These are phyloP conservation scores for Penstemon davidsonii DNA, from an alignment of 257 asterid genomes.

Conservation along the genomic window DNA sequence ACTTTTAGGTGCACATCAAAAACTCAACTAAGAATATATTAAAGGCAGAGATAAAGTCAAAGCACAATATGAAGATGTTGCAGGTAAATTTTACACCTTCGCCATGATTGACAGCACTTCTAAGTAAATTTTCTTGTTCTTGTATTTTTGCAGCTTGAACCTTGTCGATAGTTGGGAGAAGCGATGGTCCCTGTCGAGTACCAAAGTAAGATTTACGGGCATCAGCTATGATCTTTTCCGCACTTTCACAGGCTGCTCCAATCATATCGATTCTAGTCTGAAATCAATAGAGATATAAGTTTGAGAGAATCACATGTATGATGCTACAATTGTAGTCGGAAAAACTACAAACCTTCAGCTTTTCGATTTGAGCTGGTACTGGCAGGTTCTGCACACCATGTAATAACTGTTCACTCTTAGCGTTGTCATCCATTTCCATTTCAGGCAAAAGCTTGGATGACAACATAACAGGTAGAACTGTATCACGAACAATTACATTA, in stretches of 20 bases:
- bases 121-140: conserved; percentile 89
- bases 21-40: conserved; percentile 19
- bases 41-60: conserved; percentile 12
- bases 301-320: neutral
- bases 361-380: conserved; percentile 73
- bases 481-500: conserved; percentile 18
- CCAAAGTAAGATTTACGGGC: conserved; percentile 84
- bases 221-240: conserved; percentile 93
- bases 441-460: conserved; percentile 95
- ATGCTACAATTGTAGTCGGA: neutral
- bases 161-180: conserved; percentile 91
- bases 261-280: conserved; percentile 90
- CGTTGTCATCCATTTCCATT: conserved; percentile 88
- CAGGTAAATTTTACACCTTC: conserved; percentile 60
- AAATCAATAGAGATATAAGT: conserved; percentile 19
- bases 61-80: conserved; percentile 22
- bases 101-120: conserved; percentile 91
- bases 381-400: conserved; percentile 85
- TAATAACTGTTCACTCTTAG: conserved; percentile 81
- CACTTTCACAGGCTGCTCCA: conserved; percentile 94
- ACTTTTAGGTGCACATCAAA: conserved; percentile 9
- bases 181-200: conserved; percentile 88
- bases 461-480: conserved; percentile 98
- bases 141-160: conserved; percentile 98
- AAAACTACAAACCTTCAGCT: conserved; percentile 64